phyloP scores from a whole-genome alignment of 2,329 filamentous ascomycete genomes.

The Byssochlamys sp. region DNA sequence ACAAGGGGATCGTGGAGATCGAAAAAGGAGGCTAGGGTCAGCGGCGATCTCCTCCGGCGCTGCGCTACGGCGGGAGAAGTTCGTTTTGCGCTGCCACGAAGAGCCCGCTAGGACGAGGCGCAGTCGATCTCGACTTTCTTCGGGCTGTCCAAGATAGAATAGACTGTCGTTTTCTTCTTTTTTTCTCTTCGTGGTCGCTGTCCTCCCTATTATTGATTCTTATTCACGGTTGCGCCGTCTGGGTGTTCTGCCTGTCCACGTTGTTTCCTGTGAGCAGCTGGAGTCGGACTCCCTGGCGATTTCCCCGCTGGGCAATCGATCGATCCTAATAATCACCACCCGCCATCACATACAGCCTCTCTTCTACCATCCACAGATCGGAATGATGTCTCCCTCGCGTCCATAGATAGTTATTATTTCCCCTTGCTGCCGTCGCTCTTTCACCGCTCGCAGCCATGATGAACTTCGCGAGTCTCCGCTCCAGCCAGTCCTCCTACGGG shows the following conservation, averaged over 20 bases:
- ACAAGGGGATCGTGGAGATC: neutral
- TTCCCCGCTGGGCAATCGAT: neutral
- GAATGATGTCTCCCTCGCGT: neutral
- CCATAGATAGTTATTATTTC: constrained; percentile 5
- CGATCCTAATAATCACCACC: neutral
- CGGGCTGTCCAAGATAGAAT: neutral
- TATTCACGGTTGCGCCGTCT: neutral
- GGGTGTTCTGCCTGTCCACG: neutral
- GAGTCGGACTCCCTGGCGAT: neutral
- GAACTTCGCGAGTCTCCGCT: constrained; percentile 27
- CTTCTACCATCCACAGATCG: neutral
- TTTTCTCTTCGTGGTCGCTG: neutral
- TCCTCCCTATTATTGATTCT: too few species aligned
- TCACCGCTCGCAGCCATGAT: constrained; percentile 14
- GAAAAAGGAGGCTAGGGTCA: neutral
- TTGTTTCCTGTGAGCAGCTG: neutral
- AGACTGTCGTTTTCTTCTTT: neutral
- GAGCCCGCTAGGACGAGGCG: neutral
- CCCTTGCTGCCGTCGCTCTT: neutral
- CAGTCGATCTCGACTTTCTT: neutral
- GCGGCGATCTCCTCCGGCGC: neutral
- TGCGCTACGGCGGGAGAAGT: neutral
- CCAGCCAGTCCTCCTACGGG: constrained; percentile 33
- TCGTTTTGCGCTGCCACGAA: neutral
- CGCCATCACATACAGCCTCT: neutral